Evolutionary conservation across 2,329 filamentous ascomycete species (phyloP).

Genomic region (Phialocephala sp.): DNA sequence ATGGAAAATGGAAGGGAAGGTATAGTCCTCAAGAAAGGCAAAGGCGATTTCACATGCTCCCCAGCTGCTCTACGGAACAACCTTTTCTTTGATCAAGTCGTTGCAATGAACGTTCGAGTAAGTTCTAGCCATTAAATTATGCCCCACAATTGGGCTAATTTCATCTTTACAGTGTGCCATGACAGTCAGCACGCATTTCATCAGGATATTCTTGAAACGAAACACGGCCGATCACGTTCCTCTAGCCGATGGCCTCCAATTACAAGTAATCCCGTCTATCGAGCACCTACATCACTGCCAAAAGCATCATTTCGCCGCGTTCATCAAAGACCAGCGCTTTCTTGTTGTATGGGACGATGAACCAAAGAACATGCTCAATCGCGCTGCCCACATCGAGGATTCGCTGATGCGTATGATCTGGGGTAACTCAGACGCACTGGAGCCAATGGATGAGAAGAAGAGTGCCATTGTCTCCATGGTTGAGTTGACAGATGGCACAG

Average conservation of each 20-base stretch:
- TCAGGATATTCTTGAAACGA: slow-evolving; percentile 61
- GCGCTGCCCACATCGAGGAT: slow-evolving; percentile 57
- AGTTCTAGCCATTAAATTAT: slow-evolving; percentile 32
- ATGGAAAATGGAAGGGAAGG: slow-evolving; percentile 55
- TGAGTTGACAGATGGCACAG: slow-evolving; percentile 36
- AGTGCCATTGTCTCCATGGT: slow-evolving; percentile 28
- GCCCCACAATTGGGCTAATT: slow-evolving; percentile 21
- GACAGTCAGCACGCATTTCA: slow-evolving; percentile 69
- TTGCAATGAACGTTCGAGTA: slow-evolving; percentile 59
- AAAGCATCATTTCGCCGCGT: slow-evolving; percentile 70
- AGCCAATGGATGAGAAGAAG: slow-evolving; percentile 39
- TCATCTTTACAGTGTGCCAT: slow-evolving; percentile 60
- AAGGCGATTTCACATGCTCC: slow-evolving; percentile 57
- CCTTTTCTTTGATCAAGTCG: slow-evolving; percentile 56
- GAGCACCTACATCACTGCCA: slow-evolving; percentile 62
- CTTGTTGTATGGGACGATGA: slow-evolving; percentile 70
- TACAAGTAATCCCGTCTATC: slow-evolving; percentile 67
- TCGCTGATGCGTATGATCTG: slow-evolving; percentile 65
- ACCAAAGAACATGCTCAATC: slow-evolving; percentile 58
- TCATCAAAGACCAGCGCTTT: slow-evolving; percentile 62
- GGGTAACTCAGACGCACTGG: slow-evolving; percentile 50
- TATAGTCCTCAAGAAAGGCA: slow-evolving; percentile 58
- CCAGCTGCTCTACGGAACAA: slow-evolving; percentile 52
- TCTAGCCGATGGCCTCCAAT: slow-evolving; percentile 59
- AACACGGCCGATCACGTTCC: slow-evolving; percentile 60